Percentiles rank a stretch among this genome's conserved stretches.
Evolutionary conservation across 2,329 filamentous ascomycete genomes (phyloP).

Genomic region (Alternaria gaisen): DNA sequence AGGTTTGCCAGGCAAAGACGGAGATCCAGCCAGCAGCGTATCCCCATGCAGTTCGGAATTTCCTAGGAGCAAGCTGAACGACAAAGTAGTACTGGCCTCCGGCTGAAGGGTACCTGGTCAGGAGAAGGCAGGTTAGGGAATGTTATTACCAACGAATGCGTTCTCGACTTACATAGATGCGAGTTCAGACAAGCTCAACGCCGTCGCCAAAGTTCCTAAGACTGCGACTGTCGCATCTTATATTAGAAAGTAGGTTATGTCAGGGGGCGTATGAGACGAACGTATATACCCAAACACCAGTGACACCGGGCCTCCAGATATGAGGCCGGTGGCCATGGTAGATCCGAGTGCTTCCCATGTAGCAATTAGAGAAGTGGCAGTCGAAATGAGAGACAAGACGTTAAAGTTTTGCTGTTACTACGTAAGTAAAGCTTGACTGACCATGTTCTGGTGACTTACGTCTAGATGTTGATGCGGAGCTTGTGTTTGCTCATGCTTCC

Average conservation of each 20-base stretch:
- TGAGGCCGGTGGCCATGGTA: constrained; percentile 16
- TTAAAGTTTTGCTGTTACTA: constrained; percentile 1
- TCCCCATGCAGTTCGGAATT: constrained; percentile 1
- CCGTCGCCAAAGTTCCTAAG: constrained; percentile 9
- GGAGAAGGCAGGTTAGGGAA: background rate
- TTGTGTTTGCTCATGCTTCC: background rate
- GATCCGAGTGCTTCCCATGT: constrained; percentile 16
- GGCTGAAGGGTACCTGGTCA: constrained; percentile 13
- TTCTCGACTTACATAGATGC: constrained; percentile 12
- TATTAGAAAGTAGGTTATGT: background rate
- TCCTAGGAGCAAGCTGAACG: constrained; percentile 8
- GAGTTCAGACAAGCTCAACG: constrained; percentile 9
- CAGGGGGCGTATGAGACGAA: background rate
- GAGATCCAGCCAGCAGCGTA: constrained; percentile 25
- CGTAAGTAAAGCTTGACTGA: background rate
- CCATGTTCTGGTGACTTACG: background rate
- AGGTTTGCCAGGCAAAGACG: constrained; percentile 51
- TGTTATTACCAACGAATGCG: background rate
- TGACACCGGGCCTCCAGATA: constrained; percentile 14
- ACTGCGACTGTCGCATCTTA: constrained; percentile 3
- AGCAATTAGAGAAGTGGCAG: constrained; percentile 13
- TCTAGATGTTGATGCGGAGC: background rate
- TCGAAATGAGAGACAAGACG: constrained; percentile 10
- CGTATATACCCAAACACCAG: constrained; percentile 15
- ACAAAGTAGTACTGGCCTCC: constrained; percentile 18